Percentiles rank a stretch among this genome's conserved stretches.
Conservation (phyloP, 306 rosid genomes). For the Lathyrus oleraceus region DNA sequence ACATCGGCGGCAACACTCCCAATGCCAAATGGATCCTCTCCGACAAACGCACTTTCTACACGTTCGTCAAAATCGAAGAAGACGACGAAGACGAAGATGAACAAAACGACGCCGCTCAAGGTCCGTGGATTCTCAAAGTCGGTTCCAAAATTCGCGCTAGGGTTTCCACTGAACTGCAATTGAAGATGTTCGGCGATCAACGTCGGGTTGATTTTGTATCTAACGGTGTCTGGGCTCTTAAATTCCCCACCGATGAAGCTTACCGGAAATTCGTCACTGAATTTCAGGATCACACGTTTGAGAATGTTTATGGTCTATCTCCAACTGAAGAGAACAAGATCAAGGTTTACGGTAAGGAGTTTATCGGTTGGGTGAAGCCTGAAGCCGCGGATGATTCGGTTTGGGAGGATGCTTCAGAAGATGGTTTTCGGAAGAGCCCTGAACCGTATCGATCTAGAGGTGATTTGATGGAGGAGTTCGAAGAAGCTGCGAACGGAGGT, state of each 20-base stretch:
- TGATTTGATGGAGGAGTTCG: conserved; percentile 77
- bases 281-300: conserved; percentile 71
- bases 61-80: conserved; percentile 46
- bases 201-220: conserved; percentile 82
- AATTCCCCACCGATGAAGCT: conserved; percentile 63
- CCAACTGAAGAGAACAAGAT: conserved; percentile 79
- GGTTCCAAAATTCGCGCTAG: conserved; percentile 68
- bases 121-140: conserved; percentile 56
- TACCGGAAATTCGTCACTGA: conserved; percentile 69
- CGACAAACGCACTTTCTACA: conserved; percentile 55
- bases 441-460: conserved; percentile 36
- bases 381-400: conserved; percentile 82
- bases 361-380: conserved; percentile 85
- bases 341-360: conserved; percentile 83
- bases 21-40: conserved; percentile 84
- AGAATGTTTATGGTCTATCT: conserved; percentile 63
- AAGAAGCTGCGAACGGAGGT: conserved; percentile 84
- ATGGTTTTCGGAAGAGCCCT: conserved; percentile 39
- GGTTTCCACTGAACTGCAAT: conserved; percentile 80
- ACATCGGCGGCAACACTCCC: conserved; percentile 83
- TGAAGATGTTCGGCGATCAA: conserved; percentile 88
- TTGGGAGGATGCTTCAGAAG: conserved; percentile 74
- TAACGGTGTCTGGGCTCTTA: conserved; percentile 85
- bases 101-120: conserved; percentile 38
- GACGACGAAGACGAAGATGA: conserved; percentile 37